Conservation (phyloP, 2,329 filamentous ascomycete species). For the Blastomyces parvus region DNA sequence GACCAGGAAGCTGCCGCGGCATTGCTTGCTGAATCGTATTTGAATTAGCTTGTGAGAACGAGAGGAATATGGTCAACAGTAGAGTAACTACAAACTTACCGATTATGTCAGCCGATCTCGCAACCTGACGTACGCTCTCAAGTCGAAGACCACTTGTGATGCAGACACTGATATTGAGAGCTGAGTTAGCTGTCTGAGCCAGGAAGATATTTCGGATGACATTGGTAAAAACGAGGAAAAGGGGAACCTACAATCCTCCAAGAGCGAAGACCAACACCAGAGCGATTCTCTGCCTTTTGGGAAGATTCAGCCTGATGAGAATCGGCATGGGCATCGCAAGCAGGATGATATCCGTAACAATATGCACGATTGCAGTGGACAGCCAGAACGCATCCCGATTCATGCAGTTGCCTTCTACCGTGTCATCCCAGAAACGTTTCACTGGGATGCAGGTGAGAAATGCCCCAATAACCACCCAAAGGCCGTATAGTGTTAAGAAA, state of each 20-base stretch:
- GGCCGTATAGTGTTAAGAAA: conserved; percentile 25
- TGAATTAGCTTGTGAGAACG: background rate
- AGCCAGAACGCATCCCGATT: conserved; percentile 36
- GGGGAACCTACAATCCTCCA: conserved; percentile 26
- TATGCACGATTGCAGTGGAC: conserved; percentile 35
- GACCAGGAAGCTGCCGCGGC: conserved; percentile 37
- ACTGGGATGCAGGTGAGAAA: conserved; percentile 27
- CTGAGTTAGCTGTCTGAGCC: conserved; percentile 7
- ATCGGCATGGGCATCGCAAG: conserved; percentile 39
- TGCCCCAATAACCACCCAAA: conserved; percentile 26
- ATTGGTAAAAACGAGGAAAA: background rate
- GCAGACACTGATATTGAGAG: conserved; percentile 27
- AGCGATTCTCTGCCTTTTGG: conserved; percentile 31
- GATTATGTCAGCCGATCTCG: conserved; percentile 23
- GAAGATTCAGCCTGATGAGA: conserved; percentile 32
- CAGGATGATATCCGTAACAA: conserved; percentile 35
- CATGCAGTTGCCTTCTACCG: conserved; percentile 27
- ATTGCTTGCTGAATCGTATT: conserved; percentile 22
- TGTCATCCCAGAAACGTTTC: conserved; percentile 24
- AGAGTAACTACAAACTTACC: conserved; percentile 19
- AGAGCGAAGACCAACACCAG: conserved; percentile 36
- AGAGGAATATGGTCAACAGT: background rate
- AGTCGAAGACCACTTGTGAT: conserved; percentile 33
- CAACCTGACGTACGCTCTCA: conserved; percentile 22
- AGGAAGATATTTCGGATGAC: background rate